A percentile compares a stretch with the other conserved stretches of the same genome.
Conservation (phyloP, 169 alveolate genomes). For the Plasmodium fragile region DNA sequence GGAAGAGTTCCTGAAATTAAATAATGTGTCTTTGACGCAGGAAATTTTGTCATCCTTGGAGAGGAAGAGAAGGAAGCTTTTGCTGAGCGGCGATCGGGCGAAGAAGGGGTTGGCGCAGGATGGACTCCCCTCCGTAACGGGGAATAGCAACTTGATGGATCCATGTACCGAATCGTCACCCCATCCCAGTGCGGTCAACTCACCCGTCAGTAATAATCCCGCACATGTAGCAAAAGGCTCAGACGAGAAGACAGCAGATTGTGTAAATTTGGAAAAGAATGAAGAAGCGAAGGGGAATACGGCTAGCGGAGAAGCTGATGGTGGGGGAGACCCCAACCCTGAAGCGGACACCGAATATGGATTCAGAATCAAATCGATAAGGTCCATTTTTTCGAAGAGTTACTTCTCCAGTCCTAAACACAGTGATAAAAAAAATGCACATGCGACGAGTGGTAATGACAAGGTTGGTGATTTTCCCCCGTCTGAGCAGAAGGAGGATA, state of each 20-base stretch:
- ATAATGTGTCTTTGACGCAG: constrained; percentile 19
- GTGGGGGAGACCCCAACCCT: background rate
- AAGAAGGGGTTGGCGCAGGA: background rate
- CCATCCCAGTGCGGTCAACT: background rate
- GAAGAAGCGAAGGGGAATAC: background rate
- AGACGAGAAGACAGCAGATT: background rate
- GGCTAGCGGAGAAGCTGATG: background rate
- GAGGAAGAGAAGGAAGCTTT: background rate
- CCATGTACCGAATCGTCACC: background rate
- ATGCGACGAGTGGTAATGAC: background rate
- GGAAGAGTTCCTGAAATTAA: constrained; percentile 33
- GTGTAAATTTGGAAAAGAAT: background rate
- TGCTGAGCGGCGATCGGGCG: background rate
- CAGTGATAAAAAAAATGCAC: background rate
- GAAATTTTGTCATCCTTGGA: constrained; percentile 9
- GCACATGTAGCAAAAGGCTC: background rate
- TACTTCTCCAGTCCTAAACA: background rate
- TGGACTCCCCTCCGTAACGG: background rate
- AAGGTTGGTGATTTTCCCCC: constrained; percentile 24
- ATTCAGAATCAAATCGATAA: background rate
- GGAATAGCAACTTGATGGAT: background rate
- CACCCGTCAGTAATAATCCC: background rate
- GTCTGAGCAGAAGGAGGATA: constrained; percentile 39
- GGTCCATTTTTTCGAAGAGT: constrained; percentile 6
- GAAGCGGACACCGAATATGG: background rate